Base-by-base conservation (phyloP, 495 filamentous ascomycete species). In the Penicillium canariense region DNA sequence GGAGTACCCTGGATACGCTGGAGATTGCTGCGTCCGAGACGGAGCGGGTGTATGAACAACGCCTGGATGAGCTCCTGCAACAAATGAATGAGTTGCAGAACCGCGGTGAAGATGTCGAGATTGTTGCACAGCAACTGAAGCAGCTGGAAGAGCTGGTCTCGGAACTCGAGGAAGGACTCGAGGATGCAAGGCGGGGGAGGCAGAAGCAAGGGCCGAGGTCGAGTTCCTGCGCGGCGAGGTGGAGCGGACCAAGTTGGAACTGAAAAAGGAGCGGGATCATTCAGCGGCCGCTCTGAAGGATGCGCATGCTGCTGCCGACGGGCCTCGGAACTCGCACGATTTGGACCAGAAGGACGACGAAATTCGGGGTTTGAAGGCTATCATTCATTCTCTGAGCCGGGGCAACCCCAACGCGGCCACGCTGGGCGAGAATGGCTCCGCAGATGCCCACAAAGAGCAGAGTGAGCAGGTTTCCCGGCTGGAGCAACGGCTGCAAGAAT, bases 1-100 rank as follows among this genome's bases (percentile, higher is more conserved):
- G 94, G 52, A 96, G 88, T 66, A 99, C 94, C 15, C 90, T 99
- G 44, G 94, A 99, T 73, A 95, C 92, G 1, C 77, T 99, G 32
- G 94, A 99, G 72, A 84, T 96, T 73, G 95, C 94, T 7, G 95
- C 91, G 60, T 90, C 91, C 0, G 94, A 99, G 71, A 99, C 94
- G 6, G 93, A 97, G 69, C 81, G 94, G n/a, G 92, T 97, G 6
- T 97, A 99, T 62, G 95, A 97, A 67, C 89, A 90, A 65, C 84
- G 86, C 58, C 85, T 97, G 7, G 88, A 92, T 59, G 91, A 96
- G 63, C 75, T 99, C n/a, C 78, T 91, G 75, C 81, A 88, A 55
- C 89, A 97, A 58, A 81, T 95, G 36, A 82, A 85, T 48, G 90
- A 96, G 46, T 68, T 93, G 3, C 87, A 92, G 49, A 87, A 91